phyloP scores from a whole-genome alignment of 1,284 basidiomycete genomes.

The Meira miltonrushii region DNA sequence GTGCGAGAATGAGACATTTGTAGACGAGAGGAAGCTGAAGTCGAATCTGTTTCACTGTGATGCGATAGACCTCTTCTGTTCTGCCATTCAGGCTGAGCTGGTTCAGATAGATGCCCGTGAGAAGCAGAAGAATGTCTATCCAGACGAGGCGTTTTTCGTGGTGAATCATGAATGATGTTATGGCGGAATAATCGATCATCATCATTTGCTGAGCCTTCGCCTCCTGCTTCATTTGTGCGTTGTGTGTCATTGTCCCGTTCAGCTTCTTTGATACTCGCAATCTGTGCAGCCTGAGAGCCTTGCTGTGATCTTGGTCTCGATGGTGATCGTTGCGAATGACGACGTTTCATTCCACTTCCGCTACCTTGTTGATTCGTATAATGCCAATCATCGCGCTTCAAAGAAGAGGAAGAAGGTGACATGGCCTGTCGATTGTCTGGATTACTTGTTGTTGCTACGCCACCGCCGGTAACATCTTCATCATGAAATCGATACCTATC shows the following conservation, averaged over 20 bases:
- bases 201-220: background rate
- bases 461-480: background rate
- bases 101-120: background rate
- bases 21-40: background rate
- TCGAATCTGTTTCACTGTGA: background rate
- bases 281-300: background rate
- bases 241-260: background rate
- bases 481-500: background rate
- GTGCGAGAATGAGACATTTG: slow-evolving; percentile 5
- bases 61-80: background rate
- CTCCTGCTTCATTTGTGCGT: background rate
- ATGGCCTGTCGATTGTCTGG: background rate
- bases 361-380: too few species aligned
- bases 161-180: background rate
- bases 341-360: background rate
- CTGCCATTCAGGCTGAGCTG: background rate
- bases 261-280: background rate
- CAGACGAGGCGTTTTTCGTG: background rate
- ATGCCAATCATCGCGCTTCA: background rate
- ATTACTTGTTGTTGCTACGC: background rate
- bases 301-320: background rate
- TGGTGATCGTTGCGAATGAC: slow-evolving; percentile 4
- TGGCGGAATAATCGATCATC: background rate
- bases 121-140: background rate
- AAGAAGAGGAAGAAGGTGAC: background rate